Percentiles rank a stretch among this genome's conserved stretches.
These are phyloP conservation scores for Leptodermis oblonga DNA, from an alignment of 257 asterid genomes.

Conservation along the genomic window DNA sequence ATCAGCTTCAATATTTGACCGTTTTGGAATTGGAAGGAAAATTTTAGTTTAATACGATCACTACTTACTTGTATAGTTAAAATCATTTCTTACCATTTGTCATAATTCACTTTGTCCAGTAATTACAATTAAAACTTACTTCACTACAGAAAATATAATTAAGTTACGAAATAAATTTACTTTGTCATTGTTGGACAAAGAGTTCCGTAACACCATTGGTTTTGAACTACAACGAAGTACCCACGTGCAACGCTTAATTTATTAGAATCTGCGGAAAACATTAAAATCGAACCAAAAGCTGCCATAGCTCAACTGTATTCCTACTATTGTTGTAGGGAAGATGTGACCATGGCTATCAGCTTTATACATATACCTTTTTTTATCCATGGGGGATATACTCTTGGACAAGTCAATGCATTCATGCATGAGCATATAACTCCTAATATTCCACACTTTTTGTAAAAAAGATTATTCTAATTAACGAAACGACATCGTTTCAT, in stretches of 20 bases:
- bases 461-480: no score
- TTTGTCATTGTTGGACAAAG: no score
- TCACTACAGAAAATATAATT: no score
- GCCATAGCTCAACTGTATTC: neutral
- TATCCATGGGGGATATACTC: slow-evolving; percentile 1
- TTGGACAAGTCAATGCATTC: slow-evolving; percentile 7
- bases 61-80: neutral
- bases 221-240: no score
- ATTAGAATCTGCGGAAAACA: neutral
- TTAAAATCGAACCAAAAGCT: neutral
- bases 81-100: no score
- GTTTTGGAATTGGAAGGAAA: neutral
- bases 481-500: no score
- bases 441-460: neutral
- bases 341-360: slow-evolving; percentile 4
- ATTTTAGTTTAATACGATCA: neutral
- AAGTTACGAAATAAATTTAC: no score
- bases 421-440: neutral
- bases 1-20: no score
- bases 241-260: no score
- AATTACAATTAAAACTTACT: no score
- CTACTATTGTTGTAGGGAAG: neutral
- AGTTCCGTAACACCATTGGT: no score
- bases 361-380: neutral
- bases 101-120: no score